Base-by-base conservation (phyloP, 129 eudicot species). In the Logfia minima region DNA sequence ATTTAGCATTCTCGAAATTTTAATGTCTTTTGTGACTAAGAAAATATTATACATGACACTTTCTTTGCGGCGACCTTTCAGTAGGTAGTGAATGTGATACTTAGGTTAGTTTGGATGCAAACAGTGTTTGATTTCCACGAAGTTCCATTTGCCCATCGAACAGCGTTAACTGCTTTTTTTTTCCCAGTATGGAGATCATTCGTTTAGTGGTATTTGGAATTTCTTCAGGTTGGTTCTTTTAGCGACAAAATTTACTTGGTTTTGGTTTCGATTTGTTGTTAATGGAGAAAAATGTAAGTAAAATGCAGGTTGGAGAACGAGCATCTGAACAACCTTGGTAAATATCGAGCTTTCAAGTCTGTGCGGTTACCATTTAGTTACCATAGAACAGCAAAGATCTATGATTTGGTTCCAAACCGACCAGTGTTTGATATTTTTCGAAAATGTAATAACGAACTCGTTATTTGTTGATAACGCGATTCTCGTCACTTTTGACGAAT, bases 171-270 rank as follows among this genome's bases (percentile, higher is more conserved):
- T 14, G 82, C 86, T 21, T 16, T 88, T 37, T 83, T 83, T 90
- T 11, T 24, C 86, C 89, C 52, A 59, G 87, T 78, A 70, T 90
- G 78, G 96, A 90, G 83, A 90, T 90, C 48, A 22, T 86, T 78
- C 90, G 92, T 2, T 24, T 24, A 89, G 96, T 22, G 91, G 96
- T 63, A 76, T 90, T 4, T 90, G 92, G 96, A 90, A 90, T 68
- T 88, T 88, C 62, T 90, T 88, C 83, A 88, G 96, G 96, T 84
- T 24, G 18, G 70, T 22, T 28, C 6, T 61, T 23, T 53, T 35
- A 14, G 34, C 22, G 55, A 51, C 9, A 3, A 34, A 7, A 3
- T 21, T 11, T 21, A 17, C 34, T 0, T 0, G 19, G 16, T 53
- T 32, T 24, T 43, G 3, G 21, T 29, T n/a, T 3, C 1, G 11